A percentile compares a stretch with the other conserved stretches of the same genome.
phyloP scores from a whole-genome alignment of 495 filamentous ascomycete genomes.

The Aspergillus bridgeri region DNA sequence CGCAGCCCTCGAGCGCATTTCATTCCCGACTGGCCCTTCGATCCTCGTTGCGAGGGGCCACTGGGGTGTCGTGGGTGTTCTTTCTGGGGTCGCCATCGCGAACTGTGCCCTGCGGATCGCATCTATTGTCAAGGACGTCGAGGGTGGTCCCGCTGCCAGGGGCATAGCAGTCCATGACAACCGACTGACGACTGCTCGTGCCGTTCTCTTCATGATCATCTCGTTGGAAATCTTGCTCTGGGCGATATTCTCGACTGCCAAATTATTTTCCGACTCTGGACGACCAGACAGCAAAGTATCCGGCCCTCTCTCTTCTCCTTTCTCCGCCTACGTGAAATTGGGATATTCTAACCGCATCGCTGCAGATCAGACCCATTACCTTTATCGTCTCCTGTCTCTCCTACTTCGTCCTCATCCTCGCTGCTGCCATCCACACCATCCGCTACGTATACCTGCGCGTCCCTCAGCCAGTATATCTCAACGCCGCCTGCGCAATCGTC shows the following conservation, averaged over 20 bases:
- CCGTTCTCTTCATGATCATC: conserved; percentile 15
- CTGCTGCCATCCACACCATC: neutral
- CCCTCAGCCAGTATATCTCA: conserved; percentile 11
- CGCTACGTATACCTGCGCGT: neutral
- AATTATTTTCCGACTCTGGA: neutral
- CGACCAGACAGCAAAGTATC: neutral
- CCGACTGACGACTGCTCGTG: neutral
- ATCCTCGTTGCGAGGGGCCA: neutral
- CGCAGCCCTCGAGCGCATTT: neutral
- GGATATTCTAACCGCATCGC: neutral
- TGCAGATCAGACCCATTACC: neutral
- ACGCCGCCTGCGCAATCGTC: conserved; percentile 6
- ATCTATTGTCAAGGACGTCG: neutral
- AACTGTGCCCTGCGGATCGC: neutral
- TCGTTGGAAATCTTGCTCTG: conserved; percentile 20
- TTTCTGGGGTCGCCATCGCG: neutral
- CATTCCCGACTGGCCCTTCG: neutral
- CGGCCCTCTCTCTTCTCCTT: neutral
- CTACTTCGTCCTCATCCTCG: neutral
- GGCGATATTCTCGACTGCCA: neutral
- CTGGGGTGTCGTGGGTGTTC: neutral
- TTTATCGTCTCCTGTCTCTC: neutral
- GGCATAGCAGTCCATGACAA: conserved; percentile 2
- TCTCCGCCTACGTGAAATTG: neutral
- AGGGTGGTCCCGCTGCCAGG: neutral